Evolutionary conservation across 176 grass and related monocot species (phyloP), one percentile per base, ranked within the genome.

Genomic region (Cocos nucifera): DNA sequence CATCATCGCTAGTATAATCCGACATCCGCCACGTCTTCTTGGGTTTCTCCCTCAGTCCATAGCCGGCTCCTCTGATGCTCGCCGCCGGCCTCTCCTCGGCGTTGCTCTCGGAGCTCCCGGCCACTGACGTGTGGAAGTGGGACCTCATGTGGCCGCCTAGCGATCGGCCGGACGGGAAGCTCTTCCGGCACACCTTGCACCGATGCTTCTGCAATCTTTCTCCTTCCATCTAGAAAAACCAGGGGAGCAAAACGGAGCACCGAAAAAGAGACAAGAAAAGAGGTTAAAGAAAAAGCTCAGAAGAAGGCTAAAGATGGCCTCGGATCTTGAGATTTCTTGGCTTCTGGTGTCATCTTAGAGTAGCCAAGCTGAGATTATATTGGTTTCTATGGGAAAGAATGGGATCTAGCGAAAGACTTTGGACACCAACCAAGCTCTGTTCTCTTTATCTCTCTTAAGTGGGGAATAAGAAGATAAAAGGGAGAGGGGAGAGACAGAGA

Each of bases 11-110:
- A 2, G 52, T 23, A 61, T 67, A 54, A 6, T 49, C 74, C 48
- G 85, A 83, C 26, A 89, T 26, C 53, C 80, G 65, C 17, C 70
- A 82, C 22, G 86, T 89, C 86, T 84, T 89, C 81, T 84, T 89
- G 30, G 86, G 86, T 52, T 89, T 89, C 70, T 84, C 74, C 62
- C 77, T 74, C 26, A 89, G 66, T 5, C 69, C 80, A 21, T 89
- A 89, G 17, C 51, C 20, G 26, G 35, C 35, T 44, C 35, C 52
- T 56, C 65, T 25, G n/a, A 14, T 12, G 35, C 35, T 12, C 9
- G 35, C 1, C 35, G 35, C 10, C 52, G 17, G 3, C 25, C 26
- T 7, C 51, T 54, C 27, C 17, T 67, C 52, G 17, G 0, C 51
- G 17, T 19, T 3, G 24, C 20, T 18, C 17, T 56, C 65, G 8